Evolutionary conservation across 495 filamentous ascomycete species (phyloP), one percentile per base, ranked within the genome.

Genomic region (Penicillium egyptiacum): DNA sequence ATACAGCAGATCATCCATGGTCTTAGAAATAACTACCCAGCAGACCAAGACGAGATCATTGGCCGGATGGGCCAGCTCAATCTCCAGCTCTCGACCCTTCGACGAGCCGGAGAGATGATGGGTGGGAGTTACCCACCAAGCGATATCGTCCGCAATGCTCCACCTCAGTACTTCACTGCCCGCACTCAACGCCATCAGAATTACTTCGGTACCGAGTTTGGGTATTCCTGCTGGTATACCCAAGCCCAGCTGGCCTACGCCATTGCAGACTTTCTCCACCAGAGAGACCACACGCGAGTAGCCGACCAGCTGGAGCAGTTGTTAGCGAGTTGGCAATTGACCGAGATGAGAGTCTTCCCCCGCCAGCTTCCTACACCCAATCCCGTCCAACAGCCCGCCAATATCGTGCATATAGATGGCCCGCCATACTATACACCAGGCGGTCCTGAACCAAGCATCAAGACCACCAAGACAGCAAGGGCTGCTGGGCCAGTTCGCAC

Each of bases 161-260:
- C 39, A 22, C 39, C 37, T 6, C 11, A 8, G 3, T 53, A 30
- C 37, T 53, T 53, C 22, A 22, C 9, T 31, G 25, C 7, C 16
- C 37, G 25, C 2, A 26, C 37, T 9, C 50, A 53, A 31, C 37
- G 25, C 4, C 50, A 53, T 31, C 25, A 14, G n/a, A 42, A 41
- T 11, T 53, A 20, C 17, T 53, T 22, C 12, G 50, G 50, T 2
- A 53, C 50, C 16, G 25, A 43, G 4, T 42, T 42, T 11, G 50
- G 37, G 7, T 53, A 53, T 11, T 17, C 50, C n/a, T 53, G 50
- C 8, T 53, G 50, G 50, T 53, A 20, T 23, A 53, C 26, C 2
- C 35, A 53, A 25, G 39, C 39, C 4, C 39, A 41, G 5, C 26
- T 53, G 17, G 26, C 17, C 9, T 31, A 20, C n/a, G 2, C 11